Base-by-base conservation (phyloP, 2,329 filamentous ascomycete species). In the Nemania sp. region DNA sequence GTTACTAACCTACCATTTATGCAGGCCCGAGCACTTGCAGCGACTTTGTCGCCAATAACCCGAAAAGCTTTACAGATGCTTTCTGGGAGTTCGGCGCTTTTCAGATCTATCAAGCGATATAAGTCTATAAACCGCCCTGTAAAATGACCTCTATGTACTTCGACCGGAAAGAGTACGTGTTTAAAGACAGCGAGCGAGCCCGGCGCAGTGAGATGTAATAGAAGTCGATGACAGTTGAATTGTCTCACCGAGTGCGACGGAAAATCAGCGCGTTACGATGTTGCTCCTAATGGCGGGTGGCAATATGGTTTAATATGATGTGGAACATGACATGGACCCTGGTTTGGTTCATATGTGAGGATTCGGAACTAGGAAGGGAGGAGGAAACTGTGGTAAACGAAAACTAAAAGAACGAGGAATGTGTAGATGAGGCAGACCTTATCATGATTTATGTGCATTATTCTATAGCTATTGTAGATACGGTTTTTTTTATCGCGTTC, bases 81-180 rank as follows among this genome's bases (percentile, higher is more conserved):
- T 90, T 80, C 70, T 91, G 83, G 88, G 85, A 85, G 74, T 87
- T 89, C 75, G 83, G 81, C 2, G 72, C 76, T 10, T 87, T 89
- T 64, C 76, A 83, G 63, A 80, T 89, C 2, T 89, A 87, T 69
- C 74, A 78, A 64, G 73, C 76, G 10, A 67, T 21, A 18, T 64
- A 63, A 39, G 35, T n/a, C 3, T 12, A 3, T 29, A 29, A 7
- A 29, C 3, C 7, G 25, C 3, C 25, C 7, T 29, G n/a, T 29
- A 29, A 29, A 29, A 29, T 29, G 25, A 29, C 25, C 4, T n/a
- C n/a, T 3, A 29, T 29, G 25, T 29, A 29, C 25, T 29, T 29
- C n/a, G 25, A 29, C 25, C 25, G 3, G 25, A 7, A 29, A 7
- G 4, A 7, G 25, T 29, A 29, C 25, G 7, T 29, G 25, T 29